Base-by-base conservation (phyloP, 2,329 filamentous ascomycete species). In the Paecilomyces niveus region DNA sequence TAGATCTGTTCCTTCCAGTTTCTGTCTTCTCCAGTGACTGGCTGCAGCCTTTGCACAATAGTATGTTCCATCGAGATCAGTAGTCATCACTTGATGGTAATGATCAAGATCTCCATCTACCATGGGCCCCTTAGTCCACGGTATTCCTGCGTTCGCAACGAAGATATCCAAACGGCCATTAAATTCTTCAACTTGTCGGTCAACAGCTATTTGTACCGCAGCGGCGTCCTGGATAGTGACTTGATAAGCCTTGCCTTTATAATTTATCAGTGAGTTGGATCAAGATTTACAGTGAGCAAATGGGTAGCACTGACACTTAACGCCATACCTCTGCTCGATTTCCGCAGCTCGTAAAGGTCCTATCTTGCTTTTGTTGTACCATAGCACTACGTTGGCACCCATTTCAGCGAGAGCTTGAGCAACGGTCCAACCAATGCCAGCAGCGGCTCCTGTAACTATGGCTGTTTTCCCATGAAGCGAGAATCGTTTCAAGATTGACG, bases 111-210 rank as follows among this genome's bases (percentile, higher is more conserved):
- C 32, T 10, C 56, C 59, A 24, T 64, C 59, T 7, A 62, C 62
- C 3, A 63, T 29, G 8, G 55, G 62, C 1, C 62, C 64, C 24
- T 58, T 58, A 56, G 64, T 63, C 85, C 86, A 90, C 0, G 84
- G 80, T 54, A 90, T 85, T 26, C 87, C 88, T 8, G 85, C 85
- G 69, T 92, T 91, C 61, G 88, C 88, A 35, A 90, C 82, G 65
- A 90, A 90, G 62, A 89, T 78, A 67, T 90, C 88, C 3, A 90
- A 81, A 11, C 85, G 81, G 66, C 86, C 84, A 29, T 29, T 29
- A 74, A 90, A 87, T 32, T 54, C 53, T 6, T n/a, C 24, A 2
- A 54, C 29, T 9, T 21, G 15, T 54, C 15, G 6, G 29, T 54
- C 29, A 21, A 35, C 18, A 21, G 31, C 53, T 35, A 7, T 29